Base-by-base conservation (phyloP, 2,329 filamentous ascomycete species). In the Hypoxylon sp. region DNA sequence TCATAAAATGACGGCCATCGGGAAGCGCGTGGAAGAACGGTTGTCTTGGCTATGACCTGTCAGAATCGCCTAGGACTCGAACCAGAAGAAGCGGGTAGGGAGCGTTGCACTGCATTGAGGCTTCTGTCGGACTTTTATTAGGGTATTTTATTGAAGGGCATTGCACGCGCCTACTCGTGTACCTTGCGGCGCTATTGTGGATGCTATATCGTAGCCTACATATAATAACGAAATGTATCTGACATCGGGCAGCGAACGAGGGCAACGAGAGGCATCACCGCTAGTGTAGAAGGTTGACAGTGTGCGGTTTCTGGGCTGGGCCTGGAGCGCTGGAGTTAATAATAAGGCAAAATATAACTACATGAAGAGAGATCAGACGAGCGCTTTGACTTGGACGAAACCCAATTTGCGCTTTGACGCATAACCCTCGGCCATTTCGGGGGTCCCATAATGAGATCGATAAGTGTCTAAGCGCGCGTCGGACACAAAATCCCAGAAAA, bases 321-420 rank as follows among this genome's bases (percentile, higher is more conserved):
- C 35, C 44, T 29, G 47, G 32, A 32, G 29, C 29, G 44, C 35
- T 50, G 54, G 37, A 46, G 44, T 46, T 54, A 58, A 63, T 68
- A 63, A 65, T 53, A 50, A 57, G 35, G 27, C 35, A 42, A 52
- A 47, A 67, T 64, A 52, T 48, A 62, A 65, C 31, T 50, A 55
- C 27, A 69, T 53, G 46, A 57, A 19, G 37, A 59, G 65, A 68
- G 68, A 70, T 70, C 68, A 70, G 68, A 70, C 65, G 62, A 70
- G 65, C 68, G 68, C 68, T 70, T 70, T 70, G 68, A 70, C 68
- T 44, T 58, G 48, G 65, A 51, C 65, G 68, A 70, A 68, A 68
- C 68, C 50, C 55, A 70, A 70, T 68, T 70, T 70, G 56, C 68
- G 68, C 68, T 68, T 70, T 70, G 68, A 70, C 68, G 46, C 51